These are phyloP conservation scores for Brassica cretica DNA, from an alignment of 345 rosid species.

Conservation along the genomic window DNA sequence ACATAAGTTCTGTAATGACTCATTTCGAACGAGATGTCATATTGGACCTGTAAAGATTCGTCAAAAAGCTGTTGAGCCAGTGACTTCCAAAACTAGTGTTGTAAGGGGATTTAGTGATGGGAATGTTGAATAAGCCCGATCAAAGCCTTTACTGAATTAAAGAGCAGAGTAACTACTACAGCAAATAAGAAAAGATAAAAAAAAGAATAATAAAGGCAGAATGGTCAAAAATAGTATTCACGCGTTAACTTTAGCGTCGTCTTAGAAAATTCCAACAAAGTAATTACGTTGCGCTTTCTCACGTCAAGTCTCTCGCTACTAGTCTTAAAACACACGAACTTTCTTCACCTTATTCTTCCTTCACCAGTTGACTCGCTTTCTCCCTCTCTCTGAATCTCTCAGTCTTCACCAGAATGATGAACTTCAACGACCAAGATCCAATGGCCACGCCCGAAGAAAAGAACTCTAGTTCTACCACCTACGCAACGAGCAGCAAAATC, in stretches of 20 bases:
- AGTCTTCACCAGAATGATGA: slow-evolving; percentile 4
- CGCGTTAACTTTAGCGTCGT: slow-evolving; percentile 33
- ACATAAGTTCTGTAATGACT: slow-evolving; percentile 67
- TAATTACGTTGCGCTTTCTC: slow-evolving; percentile 23
- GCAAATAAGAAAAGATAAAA: neutral
- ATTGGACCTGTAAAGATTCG: slow-evolving; percentile 66
- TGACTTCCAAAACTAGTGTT: neutral
- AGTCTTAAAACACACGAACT: slow-evolving; percentile 12
- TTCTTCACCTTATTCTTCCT: slow-evolving; percentile 19
- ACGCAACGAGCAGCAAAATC: slow-evolving; percentile 63
- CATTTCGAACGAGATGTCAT: slow-evolving; percentile 71
- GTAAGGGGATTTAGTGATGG: neutral
- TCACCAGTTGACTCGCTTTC: slow-evolving; percentile 25
- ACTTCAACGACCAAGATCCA: slow-evolving; percentile 19
- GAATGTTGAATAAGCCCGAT: neutral
- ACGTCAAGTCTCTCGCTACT: slow-evolving; percentile 34
- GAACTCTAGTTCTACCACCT: slow-evolving; percentile 27
- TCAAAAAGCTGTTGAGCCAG: slow-evolving; percentile 43
- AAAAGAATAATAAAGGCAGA: neutral
- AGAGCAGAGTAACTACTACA: neutral
- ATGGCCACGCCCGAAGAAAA: neutral
- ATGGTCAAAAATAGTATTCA: slow-evolving; percentile 5
- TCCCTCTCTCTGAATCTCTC: slow-evolving; percentile 15
- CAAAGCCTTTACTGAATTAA: neutral
- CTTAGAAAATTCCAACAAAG: slow-evolving; percentile 2